phyloP scores from a whole-genome alignment of 441 rosid genomes.

The Isatis lusitanica region DNA sequence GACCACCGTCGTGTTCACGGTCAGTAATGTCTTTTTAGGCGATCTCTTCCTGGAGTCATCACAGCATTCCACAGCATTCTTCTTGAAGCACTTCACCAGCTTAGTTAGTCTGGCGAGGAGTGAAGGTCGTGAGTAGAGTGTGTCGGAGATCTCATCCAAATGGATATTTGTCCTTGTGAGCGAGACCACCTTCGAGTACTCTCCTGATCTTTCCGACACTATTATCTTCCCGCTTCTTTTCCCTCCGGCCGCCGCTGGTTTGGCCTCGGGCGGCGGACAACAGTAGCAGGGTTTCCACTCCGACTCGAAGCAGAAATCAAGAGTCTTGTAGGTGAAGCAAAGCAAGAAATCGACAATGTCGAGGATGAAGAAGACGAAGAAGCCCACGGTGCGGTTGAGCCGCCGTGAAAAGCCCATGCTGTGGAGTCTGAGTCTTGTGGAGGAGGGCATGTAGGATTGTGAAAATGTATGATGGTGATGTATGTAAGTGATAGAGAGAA shows the following conservation, averaged over 20 bases:
- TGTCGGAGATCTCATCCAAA: conserved; percentile 86
- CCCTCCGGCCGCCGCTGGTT: conserved; percentile 52
- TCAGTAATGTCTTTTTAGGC: conserved; percentile 47
- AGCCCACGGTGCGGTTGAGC: conserved; percentile 56
- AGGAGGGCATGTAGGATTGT: conserved; percentile 24
- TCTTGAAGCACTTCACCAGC: conserved; percentile 39
- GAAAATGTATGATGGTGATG: conserved; percentile 10
- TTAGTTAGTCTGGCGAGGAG: conserved; percentile 53
- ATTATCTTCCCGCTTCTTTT: conserved; percentile 62
- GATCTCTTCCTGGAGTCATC: conserved; percentile 47
- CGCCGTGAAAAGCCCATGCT: conserved; percentile 66
- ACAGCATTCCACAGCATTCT: conserved; percentile 38
- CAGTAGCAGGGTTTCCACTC: conserved; percentile 92
- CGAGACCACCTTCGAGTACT: conserved; percentile 66
- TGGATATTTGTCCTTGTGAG: conserved; percentile 51
- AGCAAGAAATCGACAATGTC: conserved; percentile 79
- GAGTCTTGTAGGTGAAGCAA: conserved; percentile 65
- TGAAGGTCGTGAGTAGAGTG: conserved; percentile 80
- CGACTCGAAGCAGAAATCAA: conserved; percentile 74
- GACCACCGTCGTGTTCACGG: conserved; percentile 65
- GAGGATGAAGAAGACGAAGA: conserved; percentile 73
- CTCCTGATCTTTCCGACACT: conserved; percentile 70
- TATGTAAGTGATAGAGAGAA: conserved; percentile 28
- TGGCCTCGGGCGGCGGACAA: conserved; percentile 62
- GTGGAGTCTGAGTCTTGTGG: conserved; percentile 43